Conservation (phyloP, 306 rosid species). For the Pyrus betulifolia region DNA sequence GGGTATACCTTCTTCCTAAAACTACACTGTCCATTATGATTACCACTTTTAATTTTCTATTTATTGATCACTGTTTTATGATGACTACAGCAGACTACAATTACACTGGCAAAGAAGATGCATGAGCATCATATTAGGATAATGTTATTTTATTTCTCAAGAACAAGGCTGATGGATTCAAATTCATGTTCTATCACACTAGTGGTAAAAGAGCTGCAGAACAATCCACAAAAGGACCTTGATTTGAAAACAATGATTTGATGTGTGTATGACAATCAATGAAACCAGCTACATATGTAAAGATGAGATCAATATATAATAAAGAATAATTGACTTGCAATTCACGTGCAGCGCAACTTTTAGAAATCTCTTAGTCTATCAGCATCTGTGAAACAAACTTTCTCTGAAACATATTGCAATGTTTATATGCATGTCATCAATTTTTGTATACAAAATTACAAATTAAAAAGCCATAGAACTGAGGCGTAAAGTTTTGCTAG, state of each 20-base stretch:
- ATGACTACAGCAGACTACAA: constrained; percentile 60
- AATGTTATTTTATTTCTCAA: constrained; percentile 27
- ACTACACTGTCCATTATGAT: constrained; percentile 11
- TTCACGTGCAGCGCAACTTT: constrained; percentile 1
- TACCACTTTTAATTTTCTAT: constrained; percentile 12
- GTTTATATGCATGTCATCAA: neutral
- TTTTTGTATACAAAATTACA: neutral
- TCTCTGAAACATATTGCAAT: neutral
- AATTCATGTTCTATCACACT: constrained; percentile 19
- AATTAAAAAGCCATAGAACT: too few species aligned
- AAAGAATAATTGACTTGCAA: constrained; percentile 23
- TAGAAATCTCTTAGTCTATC: neutral
- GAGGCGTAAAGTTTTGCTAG: too few species aligned
- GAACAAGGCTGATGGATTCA: constrained; percentile 32
- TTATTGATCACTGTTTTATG: constrained; percentile 26
- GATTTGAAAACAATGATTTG: constrained; percentile 22
- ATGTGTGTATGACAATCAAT: constrained; percentile 34
- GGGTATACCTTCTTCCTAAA: constrained; percentile 46
- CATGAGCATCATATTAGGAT: constrained; percentile 28
- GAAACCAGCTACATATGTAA: constrained; percentile 32
- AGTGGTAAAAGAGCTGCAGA: constrained; percentile 22
- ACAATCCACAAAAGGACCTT: constrained; percentile 20
- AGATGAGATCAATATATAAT: constrained; percentile 20
- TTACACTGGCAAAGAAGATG: constrained; percentile 30
- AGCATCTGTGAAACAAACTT: neutral